A percentile compares a stretch with the other conserved stretches of the same genome.
phyloP scores from a whole-genome alignment of 345 rosid species.

The Garcia nutans region DNA sequence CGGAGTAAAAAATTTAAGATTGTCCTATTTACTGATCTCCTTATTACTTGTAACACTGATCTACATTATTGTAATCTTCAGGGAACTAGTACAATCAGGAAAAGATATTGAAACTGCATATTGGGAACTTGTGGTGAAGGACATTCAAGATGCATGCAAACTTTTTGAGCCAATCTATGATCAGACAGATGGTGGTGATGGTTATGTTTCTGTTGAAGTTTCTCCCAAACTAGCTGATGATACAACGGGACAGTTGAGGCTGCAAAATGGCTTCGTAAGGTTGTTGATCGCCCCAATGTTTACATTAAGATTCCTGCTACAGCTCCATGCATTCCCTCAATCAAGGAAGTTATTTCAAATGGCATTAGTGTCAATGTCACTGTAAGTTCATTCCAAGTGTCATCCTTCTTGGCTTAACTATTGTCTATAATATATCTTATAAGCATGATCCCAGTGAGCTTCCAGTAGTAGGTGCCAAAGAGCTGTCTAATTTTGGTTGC shows the following conservation, averaged over 20 bases:
- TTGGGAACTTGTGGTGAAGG: constrained; percentile 98
- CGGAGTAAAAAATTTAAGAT: background rate
- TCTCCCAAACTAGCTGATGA: constrained; percentile 96
- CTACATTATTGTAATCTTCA: constrained; percentile 29
- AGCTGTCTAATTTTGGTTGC: background rate
- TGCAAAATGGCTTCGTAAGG: constrained; percentile 83
- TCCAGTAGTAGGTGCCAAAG: background rate
- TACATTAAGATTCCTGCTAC: constrained; percentile 98
- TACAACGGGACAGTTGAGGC: constrained; percentile 86
- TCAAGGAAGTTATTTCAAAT: constrained; percentile 82
- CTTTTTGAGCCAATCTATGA: constrained; percentile 94
- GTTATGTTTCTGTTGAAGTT: constrained; percentile 97
- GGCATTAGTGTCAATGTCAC: constrained; percentile 97
- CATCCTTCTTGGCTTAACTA: constrained; percentile 6
- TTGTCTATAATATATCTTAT: background rate
- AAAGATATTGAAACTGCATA: constrained; percentile 84
- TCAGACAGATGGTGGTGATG: constrained; percentile 87
- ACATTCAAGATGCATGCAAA: constrained; percentile 95
- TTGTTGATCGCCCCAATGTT: constrained; percentile 77
- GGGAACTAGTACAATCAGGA: constrained; percentile 89
- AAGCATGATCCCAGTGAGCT: background rate
- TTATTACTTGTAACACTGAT: constrained; percentile 1
- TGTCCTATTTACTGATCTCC: background rate
- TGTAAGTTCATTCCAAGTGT: constrained; percentile 43
- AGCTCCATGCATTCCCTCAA: constrained; percentile 79